A percentile compares a stretch with the other conserved stretches of the same genome.
phyloP scores from a whole-genome alignment of 495 filamentous ascomycete genomes.

The Lasiosphaeriaceae sp. region DNA sequence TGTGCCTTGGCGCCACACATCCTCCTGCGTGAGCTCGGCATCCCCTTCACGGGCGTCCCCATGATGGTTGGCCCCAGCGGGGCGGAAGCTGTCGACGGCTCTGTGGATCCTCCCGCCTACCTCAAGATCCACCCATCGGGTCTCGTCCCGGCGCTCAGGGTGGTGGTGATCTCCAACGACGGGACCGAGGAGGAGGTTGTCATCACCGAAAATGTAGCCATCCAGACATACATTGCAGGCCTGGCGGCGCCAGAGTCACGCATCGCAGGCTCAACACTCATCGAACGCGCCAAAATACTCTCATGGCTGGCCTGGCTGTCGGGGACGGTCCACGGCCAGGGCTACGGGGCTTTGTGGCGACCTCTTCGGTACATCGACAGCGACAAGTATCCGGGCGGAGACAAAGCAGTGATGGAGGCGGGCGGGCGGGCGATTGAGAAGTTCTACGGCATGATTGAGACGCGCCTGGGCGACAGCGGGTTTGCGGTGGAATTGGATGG shows the following conservation, averaged over 20 bases:
- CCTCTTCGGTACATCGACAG: neutral
- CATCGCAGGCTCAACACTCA: neutral
- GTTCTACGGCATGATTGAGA: constrained; percentile 3
- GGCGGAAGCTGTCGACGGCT: neutral
- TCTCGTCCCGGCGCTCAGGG: neutral
- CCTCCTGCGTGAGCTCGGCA: neutral
- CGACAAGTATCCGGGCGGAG: neutral
- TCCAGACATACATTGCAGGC: neutral
- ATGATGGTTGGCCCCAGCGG: neutral
- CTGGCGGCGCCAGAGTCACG: neutral
- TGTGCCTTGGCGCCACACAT: neutral
- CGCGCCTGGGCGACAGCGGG: neutral
- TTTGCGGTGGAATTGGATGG: neutral
- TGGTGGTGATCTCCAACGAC: neutral
- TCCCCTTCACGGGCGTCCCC: neutral
- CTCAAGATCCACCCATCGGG: neutral
- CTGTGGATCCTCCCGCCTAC: neutral
- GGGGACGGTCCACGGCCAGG: constrained; percentile 1
- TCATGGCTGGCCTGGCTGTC: constrained; percentile 1
- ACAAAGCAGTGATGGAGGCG: neutral
- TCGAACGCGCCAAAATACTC: neutral
- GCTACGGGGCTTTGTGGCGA: constrained; percentile 1
- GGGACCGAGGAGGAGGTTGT: neutral
- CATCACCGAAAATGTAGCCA: neutral
- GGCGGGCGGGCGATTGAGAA: neutral